Conservation (phyloP, 805 yeast genomes). For the Candida ipomoeae region DNA sequence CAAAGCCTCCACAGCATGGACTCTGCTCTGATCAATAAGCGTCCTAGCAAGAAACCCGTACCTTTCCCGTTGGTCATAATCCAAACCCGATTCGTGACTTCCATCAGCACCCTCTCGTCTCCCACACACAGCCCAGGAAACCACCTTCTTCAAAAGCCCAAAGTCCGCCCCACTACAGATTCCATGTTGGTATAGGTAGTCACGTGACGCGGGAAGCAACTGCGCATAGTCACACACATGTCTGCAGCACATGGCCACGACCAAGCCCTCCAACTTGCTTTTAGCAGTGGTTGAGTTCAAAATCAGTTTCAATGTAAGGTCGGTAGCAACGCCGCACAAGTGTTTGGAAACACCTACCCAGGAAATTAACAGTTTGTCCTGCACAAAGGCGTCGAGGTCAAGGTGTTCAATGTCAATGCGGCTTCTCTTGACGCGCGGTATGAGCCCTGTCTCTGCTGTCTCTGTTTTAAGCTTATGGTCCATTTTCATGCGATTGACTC, state of each 20-base stretch:
- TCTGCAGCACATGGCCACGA: conserved; percentile 92
- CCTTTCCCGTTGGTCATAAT: conserved; percentile 44
- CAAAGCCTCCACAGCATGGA: conserved; percentile 37
- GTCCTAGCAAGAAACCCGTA: conserved; percentile 70
- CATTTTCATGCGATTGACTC: conserved; percentile 71
- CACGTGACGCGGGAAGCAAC: conserved; percentile 46
- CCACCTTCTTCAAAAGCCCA: conserved; percentile 53
- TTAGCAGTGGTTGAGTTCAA: conserved; percentile 27
- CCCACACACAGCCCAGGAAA: conserved; percentile 90
- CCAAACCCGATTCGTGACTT: conserved; percentile 45
- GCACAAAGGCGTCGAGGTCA: conserved; percentile 44
- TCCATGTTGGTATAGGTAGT: conserved; percentile 34
- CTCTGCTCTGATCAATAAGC: conserved; percentile 70
- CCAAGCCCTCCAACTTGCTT: conserved; percentile 46
- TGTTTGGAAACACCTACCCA: conserved; percentile 76
- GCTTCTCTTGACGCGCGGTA: conserved; percentile 44
- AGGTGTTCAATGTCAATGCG: conserved; percentile 82
- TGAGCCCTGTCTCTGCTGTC: conserved; percentile 36
- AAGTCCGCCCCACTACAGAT: conserved; percentile 37
- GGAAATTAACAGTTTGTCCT: conserved; percentile 10
- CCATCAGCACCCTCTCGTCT: conserved; percentile 37
- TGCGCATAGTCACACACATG: conserved; percentile 70
- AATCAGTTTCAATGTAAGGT: conserved; percentile 68
- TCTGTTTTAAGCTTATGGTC: conserved; percentile 67
- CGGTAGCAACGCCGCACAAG: conserved; percentile 93